Conservation (phyloP, 306 rosid genomes). For the Trifolium repens region DNA sequence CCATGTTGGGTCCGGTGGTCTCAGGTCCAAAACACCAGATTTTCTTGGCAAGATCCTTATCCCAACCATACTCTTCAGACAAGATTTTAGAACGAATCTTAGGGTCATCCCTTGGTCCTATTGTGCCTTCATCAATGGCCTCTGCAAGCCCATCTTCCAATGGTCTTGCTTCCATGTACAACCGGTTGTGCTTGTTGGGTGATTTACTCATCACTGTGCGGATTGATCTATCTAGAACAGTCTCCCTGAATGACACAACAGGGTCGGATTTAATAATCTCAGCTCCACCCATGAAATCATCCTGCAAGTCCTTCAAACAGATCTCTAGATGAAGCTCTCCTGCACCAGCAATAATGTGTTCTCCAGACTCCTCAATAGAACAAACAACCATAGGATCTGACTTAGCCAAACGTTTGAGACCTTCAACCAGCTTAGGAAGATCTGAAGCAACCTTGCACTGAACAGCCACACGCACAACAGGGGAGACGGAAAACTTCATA, state of each 20-base stretch:
- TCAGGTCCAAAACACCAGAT: conserved; percentile 95
- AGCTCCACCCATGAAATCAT: conserved; percentile 94
- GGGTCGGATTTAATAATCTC: conserved; percentile 88
- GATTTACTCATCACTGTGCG: conserved; percentile 97
- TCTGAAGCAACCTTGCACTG: conserved; percentile 98
- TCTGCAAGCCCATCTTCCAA: conserved; percentile 74
- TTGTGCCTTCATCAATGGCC: conserved; percentile 81
- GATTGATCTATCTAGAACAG: conserved; percentile 76
- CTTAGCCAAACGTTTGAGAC: conserved; percentile 89
- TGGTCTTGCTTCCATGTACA: conserved; percentile 82
- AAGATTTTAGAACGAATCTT: conserved; percentile 66
- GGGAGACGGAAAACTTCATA: conserved; percentile 94
- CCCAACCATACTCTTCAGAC: conserved; percentile 79
- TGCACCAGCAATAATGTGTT: conserved; percentile 95
- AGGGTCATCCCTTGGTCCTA: conserved; percentile 90
- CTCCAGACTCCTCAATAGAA: conserved; percentile 88
- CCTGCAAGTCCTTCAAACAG: conserved; percentile 92
- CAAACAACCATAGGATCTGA: conserved; percentile 98
- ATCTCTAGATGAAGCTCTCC: conserved; percentile 97
- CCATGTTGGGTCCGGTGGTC: conserved; percentile 87
- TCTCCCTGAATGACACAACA: conserved; percentile 92
- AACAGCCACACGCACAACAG: conserved; percentile 92
- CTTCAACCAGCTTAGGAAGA: conserved; percentile 97
- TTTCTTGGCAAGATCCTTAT: conserved; percentile 89
- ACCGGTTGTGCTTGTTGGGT: conserved; percentile 89